phyloP scores from a whole-genome alignment of 1,284 basidiomycete genomes.

The Leccinum subfulvum region DNA sequence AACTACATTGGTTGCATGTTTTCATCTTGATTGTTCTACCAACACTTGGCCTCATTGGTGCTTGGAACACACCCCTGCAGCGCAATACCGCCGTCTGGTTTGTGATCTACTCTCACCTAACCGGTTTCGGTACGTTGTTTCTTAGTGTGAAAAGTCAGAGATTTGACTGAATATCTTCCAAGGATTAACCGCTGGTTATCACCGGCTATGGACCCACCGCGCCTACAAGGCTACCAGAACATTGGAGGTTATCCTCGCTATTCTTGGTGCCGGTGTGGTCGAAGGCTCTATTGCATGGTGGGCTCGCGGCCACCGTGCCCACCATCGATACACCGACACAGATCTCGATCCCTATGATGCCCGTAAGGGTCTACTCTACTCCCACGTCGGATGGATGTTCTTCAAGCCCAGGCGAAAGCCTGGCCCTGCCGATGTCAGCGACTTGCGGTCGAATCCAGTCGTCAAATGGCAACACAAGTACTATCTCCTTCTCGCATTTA shows the following conservation, averaged over 20 bases:
- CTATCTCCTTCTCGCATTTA: conserved; percentile 69
- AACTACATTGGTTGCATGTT: conserved; percentile 30
- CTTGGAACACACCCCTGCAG: conserved; percentile 46
- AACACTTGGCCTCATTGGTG: conserved; percentile 22
- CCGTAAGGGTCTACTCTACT: conserved; percentile 73
- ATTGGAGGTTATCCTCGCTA: conserved; percentile 75
- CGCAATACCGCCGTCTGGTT: conserved; percentile 67
- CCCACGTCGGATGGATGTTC: conserved; percentile 89
- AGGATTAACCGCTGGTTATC: conserved; percentile 75
- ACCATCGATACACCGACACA: conserved; percentile 92
- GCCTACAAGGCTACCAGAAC: conserved; percentile 82
- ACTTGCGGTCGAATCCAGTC: conserved; percentile 73
- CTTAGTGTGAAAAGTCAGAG: neutral
- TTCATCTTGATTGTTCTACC: conserved; percentile 22
- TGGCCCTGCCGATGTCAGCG: conserved; percentile 83
- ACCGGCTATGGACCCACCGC: conserved; percentile 86
- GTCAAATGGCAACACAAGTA: conserved; percentile 83
- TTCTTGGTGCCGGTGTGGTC: conserved; percentile 81
- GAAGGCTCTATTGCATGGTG: conserved; percentile 92
- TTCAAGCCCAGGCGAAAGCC: conserved; percentile 83
- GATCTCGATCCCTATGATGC: conserved; percentile 91
- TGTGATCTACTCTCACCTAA: conserved; percentile 77
- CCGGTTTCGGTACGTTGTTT: conserved; percentile 59
- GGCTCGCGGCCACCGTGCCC: conserved; percentile 85
- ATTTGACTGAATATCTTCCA: neutral